Percentiles rank a stretch among this genome's conserved stretches.
phyloP scores from a whole-genome alignment of 78 protist genomes.

The Blattamonas nauphoetae region DNA sequence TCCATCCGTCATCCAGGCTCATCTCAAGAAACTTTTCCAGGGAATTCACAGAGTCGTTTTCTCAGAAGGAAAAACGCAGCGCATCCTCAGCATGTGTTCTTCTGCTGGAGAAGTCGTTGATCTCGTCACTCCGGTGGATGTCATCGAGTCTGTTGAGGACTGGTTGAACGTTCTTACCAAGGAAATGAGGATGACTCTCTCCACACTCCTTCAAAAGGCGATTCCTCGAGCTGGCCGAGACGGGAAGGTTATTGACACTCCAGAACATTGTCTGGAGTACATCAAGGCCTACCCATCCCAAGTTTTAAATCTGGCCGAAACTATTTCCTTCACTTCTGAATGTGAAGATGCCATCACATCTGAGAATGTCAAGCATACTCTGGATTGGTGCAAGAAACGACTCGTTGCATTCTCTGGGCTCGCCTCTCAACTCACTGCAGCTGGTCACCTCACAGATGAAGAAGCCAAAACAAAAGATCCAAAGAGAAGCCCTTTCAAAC shows the following conservation, averaged over 20 bases:
- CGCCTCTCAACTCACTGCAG: not conserved
- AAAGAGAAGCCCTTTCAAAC: not conserved
- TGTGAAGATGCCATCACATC: not conserved
- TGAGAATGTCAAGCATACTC: not conserved
- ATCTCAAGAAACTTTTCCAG: conserved; percentile 67
- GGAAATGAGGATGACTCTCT: not conserved
- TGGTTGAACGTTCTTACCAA: conserved; percentile 36
- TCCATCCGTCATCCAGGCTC: conserved; percentile 61
- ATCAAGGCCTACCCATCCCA: not conserved
- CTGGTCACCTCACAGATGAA: not conserved
- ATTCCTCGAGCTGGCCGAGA: not conserved
- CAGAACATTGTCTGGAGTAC: not conserved
- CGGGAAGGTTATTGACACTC: not conserved
- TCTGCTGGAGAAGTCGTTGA: conserved; percentile 35
- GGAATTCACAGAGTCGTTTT: conserved; percentile 54
- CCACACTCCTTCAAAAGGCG: not conserved
- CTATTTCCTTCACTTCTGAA: not conserved
- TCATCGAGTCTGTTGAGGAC: conserved; percentile 51
- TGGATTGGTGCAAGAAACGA: not conserved
- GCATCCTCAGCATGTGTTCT: not conserved
- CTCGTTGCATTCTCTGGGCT: not conserved
- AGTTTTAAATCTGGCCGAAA: not conserved
- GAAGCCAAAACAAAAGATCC: not conserved
- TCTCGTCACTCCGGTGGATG: conserved; percentile 25
- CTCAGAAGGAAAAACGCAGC: not conserved